A percentile compares a stretch with the other conserved stretches of the same genome.
Evolutionary conservation across 2,329 filamentous ascomycete species (phyloP).

Genomic region (Aureobasidium musti): DNA sequence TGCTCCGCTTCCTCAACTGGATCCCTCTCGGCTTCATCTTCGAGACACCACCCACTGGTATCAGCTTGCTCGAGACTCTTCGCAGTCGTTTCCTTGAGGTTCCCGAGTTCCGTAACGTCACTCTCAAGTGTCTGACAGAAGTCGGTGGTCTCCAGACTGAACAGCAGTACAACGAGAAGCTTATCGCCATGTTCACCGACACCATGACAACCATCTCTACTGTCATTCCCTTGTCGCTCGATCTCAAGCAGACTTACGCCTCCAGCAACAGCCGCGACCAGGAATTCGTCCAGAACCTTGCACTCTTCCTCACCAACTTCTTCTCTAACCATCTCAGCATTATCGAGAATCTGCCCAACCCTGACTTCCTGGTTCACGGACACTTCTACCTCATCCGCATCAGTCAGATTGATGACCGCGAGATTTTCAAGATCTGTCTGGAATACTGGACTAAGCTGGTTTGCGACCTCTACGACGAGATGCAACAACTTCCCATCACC

Average conservation of each 20-base stretch:
- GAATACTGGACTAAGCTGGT: conserved; percentile 99
- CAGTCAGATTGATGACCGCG: conserved; percentile 96
- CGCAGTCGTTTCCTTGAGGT: conserved; percentile 89
- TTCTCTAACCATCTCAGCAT: conserved; percentile 92
- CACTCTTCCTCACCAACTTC: conserved; percentile 94
- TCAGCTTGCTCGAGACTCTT: conserved; percentile 82
- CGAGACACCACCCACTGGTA: conserved; percentile 69
- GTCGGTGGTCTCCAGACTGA: conserved; percentile 92
- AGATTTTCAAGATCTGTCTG: conserved; percentile 99
- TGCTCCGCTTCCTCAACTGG: conserved; percentile 98
- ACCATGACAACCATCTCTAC: conserved; percentile 88
- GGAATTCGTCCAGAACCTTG: conserved; percentile 96
- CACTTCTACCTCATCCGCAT: conserved; percentile 99
- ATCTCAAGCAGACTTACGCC: conserved; percentile 87
- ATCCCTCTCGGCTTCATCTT: conserved; percentile 98
- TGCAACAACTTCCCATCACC: conserved; percentile 92
- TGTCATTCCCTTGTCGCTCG: conserved; percentile 87
- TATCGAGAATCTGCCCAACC: conserved; percentile 93
- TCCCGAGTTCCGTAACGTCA: conserved; percentile 95
- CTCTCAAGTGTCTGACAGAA: conserved; percentile 93
- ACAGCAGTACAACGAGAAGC: conserved; percentile 86
- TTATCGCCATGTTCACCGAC: conserved; percentile 98
- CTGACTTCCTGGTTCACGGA: conserved; percentile 90
- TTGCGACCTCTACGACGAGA: conserved; percentile 97
- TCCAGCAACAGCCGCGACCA: conserved; percentile 91